Evolutionary conservation across 2,329 filamentous ascomycete genomes (phyloP), one percentile per base, ranked within the genome.

Genomic region (Cryphonectria nitschkei): DNA sequence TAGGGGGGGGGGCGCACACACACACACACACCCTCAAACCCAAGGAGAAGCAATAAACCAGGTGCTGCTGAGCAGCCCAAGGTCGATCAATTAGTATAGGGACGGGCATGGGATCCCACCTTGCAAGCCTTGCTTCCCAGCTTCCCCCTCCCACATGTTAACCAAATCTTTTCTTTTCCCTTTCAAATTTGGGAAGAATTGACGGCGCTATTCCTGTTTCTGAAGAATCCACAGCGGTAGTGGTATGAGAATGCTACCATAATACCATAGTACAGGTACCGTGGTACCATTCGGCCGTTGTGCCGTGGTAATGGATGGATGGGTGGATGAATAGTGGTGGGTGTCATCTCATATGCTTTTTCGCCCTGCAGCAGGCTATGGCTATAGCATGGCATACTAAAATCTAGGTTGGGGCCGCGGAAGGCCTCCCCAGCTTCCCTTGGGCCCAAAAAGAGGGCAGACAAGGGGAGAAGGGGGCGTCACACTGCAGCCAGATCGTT

Each of bases 121-220:
- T 22, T 50, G 19, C 43, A 22, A 22, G 43, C 43, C 43, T 50
- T 50, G 43, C 43, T 50, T 50, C 43, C 43, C 43, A 50, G 43
- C 19, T 43, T 41, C 26, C 13, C 13, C 52, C 52, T 56, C n/a
- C 52, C 54, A 58, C 54, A 32, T 32, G 26, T 34, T 32, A 65
- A 65, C 32, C 46, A n/a, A 50, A 50, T 50, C 22, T 50, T 50
- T 22, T 16, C 5, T 5, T 43, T 22, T 8, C 6, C 43, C 43
- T 22, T 19, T n/a, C 9, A 9, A 65, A 32, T 41, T 52, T 54
- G 26, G 22, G 41, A 8, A 14, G 13, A 32, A 37, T 65, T 37
- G 64, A 46, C 43, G 29, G 61, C 64, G 46, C 64, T 54, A 54
- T 65, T 19, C 64, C 64, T 65, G 46, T 52, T 65, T 65, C 46